Evolutionary conservation across 2,329 filamentous ascomycete species (phyloP).

Genomic region (Cordyceps javanica): DNA sequence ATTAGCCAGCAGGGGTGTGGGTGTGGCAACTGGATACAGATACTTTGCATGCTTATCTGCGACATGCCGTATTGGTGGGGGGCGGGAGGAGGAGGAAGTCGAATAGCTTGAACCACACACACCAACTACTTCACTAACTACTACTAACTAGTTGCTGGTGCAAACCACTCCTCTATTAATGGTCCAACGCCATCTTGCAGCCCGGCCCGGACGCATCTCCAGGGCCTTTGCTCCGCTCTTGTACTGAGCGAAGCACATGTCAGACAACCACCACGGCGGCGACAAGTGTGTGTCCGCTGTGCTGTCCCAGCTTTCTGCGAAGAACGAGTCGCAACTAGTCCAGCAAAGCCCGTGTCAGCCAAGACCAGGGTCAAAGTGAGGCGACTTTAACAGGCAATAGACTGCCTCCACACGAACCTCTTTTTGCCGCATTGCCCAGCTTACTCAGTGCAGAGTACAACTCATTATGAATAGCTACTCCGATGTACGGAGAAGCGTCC

Average conservation of each 20-base stretch:
- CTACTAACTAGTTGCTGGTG: not conserved
- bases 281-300: too few relatives aligned
- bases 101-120: too few relatives aligned
- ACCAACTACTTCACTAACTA: not conserved
- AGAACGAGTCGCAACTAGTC: too few relatives aligned
- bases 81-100: too few relatives aligned
- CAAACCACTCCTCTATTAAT: too few relatives aligned
- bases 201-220: conserved; percentile 6
- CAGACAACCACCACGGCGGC: conserved; percentile 21
- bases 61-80: conserved; percentile 12
- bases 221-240: conserved; percentile 1
- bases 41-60: conserved; percentile 11
- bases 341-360: conserved; percentile 18
- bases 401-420: not conserved
- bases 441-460: not conserved
- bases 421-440: not conserved
- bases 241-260: conserved; percentile 19
- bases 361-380: conserved; percentile 9
- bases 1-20: not conserved
- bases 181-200: conserved; percentile 4
- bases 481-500: conserved; percentile 5
- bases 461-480: not conserved
- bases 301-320: conserved; percentile 10
- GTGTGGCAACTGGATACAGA: too few relatives aligned
- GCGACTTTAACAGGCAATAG: conserved; percentile 1